These are phyloP conservation scores for Chernovozyma sophiae-reginae DNA, from an alignment of 1,139 yeast genomes.

Conservation along the genomic window DNA sequence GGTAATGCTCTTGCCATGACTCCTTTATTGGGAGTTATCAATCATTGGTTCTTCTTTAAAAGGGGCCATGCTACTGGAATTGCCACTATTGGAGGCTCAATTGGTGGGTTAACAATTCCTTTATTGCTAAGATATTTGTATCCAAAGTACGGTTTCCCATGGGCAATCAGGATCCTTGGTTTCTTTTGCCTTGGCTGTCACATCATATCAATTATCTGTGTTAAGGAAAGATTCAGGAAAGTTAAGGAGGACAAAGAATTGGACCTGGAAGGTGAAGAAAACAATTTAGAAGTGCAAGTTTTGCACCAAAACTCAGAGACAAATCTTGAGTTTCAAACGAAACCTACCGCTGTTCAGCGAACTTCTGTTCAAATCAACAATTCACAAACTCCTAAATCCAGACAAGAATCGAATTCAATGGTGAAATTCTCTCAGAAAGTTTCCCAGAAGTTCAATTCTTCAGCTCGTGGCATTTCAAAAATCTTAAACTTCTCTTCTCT, in stretches of 20 bases:
- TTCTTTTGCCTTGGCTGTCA: conserved; percentile 44
- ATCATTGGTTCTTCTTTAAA: conserved; percentile 55
- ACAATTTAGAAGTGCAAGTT: neutral
- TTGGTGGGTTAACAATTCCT: conserved; percentile 62
- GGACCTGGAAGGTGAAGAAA: neutral
- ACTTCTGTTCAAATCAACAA: neutral
- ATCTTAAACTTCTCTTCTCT: conserved; percentile 10
- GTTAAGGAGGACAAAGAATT: conserved; percentile 6
- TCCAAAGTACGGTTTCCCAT: conserved; percentile 48
- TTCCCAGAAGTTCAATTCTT: neutral
- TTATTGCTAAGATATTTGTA: conserved; percentile 53
- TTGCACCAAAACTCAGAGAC: neutral
- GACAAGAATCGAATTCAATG: neutral
- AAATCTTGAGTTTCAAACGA: neutral
- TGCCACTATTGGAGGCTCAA: conserved; percentile 60
- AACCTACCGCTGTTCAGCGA: no score
- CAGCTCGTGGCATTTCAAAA: conserved; percentile 1
- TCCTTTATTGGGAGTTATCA: conserved; percentile 52
- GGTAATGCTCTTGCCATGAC: conserved; percentile 57
- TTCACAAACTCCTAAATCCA: neutral
- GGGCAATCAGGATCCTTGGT: conserved; percentile 60
- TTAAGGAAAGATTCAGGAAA: conserved; percentile 43
- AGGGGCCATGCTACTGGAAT: conserved; percentile 55
- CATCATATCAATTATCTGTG: conserved; percentile 33
- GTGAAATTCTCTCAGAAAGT: neutral